Evolutionary conservation across 164 flowering plant species (phyloP).

Genomic region (Hamamelis virginiana): DNA sequence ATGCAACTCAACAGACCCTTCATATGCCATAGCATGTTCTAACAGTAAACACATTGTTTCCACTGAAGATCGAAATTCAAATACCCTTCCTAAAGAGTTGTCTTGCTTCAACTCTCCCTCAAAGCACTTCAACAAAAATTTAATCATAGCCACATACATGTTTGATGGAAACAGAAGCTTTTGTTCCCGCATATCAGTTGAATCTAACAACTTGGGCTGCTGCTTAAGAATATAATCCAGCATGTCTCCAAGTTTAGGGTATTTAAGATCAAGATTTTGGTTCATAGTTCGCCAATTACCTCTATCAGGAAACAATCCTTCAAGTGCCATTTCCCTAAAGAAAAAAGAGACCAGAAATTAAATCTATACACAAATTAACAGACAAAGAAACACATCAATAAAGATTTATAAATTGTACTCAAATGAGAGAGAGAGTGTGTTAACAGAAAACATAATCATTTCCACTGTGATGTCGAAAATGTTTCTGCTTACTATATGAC

Average conservation of each 20-base stretch:
- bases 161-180: slow-evolving; percentile 80
- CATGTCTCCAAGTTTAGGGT: slow-evolving; percentile 69
- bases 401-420: background rate
- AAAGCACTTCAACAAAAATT: slow-evolving; percentile 76
- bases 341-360: slow-evolving; percentile 1
- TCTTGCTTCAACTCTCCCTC: slow-evolving; percentile 50
- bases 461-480: no score
- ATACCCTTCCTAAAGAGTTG: slow-evolving; percentile 23
- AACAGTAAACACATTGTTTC: slow-evolving; percentile 62
- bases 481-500: no score
- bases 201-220: slow-evolving; percentile 67
- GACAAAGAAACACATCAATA: background rate
- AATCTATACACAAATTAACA: background rate
- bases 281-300: slow-evolving; percentile 30
- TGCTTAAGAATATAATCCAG: slow-evolving; percentile 66
- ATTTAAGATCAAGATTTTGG: slow-evolving; percentile 36
- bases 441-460: no score
- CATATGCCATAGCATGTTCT: slow-evolving; percentile 92
- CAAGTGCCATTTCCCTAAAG: slow-evolving; percentile 88
- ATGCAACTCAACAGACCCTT: slow-evolving; percentile 94
- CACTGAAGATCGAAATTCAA: slow-evolving; percentile 50
- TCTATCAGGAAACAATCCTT: slow-evolving; percentile 72
- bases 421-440: no score
- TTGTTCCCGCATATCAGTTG: slow-evolving; percentile 52
- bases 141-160: slow-evolving; percentile 75